Evolutionary conservation across 2,329 filamentous ascomycete species (phyloP).

Genomic region (Akanthomyces dipterigenus): DNA sequence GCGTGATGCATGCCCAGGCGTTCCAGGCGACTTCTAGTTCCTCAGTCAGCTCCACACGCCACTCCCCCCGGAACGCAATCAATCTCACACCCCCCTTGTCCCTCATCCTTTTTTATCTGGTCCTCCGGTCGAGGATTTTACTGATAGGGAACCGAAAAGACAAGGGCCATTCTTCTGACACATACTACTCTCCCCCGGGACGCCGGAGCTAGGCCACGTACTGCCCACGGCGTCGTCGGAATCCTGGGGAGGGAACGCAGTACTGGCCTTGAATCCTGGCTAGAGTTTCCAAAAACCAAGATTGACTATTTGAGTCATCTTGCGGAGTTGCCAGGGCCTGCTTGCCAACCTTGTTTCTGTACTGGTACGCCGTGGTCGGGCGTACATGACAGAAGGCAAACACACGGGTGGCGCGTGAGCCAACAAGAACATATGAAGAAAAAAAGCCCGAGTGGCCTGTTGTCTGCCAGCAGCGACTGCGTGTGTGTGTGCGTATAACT

Average conservation of each 20-base stretch:
- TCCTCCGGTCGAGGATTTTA: not conserved
- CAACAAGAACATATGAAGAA: not conserved
- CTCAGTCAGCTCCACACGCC: not conserved
- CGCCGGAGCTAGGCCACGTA: not conserved
- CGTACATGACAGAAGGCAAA: not conserved
- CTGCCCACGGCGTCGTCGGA: not conserved
- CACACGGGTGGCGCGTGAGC: not conserved
- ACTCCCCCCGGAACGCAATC: not conserved
- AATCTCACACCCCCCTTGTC: conserved; percentile 3
- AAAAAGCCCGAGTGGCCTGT: no score
- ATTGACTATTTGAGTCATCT: not conserved
- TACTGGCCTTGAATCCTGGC: not conserved
- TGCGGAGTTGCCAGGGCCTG: not conserved
- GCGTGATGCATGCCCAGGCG: conserved; percentile 5
- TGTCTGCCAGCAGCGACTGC: no score
- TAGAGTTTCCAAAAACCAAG: not conserved
- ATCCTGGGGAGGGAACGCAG: not conserved
- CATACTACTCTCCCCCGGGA: conserved; percentile 1
- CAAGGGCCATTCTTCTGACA: conserved; percentile 5
- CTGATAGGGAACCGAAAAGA: not conserved
- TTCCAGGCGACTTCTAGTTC: conserved; percentile 11
- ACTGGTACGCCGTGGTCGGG: not conserved
- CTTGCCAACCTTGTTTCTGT: no score
- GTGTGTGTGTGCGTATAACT: no score
- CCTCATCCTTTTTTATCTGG: not conserved